Base-by-base conservation (phyloP, 805 yeast genomes). In the Starmera quercuum region DNA sequence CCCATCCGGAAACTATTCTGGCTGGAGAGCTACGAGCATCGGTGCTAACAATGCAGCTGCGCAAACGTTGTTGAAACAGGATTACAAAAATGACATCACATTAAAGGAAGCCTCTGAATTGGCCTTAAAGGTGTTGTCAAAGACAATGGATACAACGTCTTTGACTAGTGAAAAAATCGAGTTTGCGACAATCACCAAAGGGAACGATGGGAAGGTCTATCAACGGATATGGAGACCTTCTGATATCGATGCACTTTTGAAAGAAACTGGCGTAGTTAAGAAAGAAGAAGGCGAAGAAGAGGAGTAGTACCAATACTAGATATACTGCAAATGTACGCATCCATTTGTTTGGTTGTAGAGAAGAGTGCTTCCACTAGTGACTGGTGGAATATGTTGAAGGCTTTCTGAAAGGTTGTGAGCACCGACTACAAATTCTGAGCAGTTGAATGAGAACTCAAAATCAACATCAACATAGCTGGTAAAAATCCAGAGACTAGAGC, bases 21-120 rank as follows among this genome's bases (percentile, higher is more conserved):
- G 98, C 18, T 92, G 99, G 99, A 87, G 84, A 61, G 98, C 98
- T 29, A 90, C 96, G 22, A 73, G 86, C 47, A 88, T 92, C 39
- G 99, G 99, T 27, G 95, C 97, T 32, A 92, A 92, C 64, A 87
- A 86, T 43, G 75, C 95, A 7, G 88, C 96, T 29, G 97, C 97
- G 2, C 98, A 92, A 64, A 90, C 98, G 1, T 64, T 92, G 43
- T 70, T 92, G 54, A 92, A 92, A 62, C 95, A 88, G 64, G 98
- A 92, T 50, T 92, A 84, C 66, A 86, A 83, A 55, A 90, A 84
- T 47, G 92, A 83, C 37, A 59, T 85, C 47, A 58, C 70, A 16
- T 59, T 84, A 42, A 68, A 73, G 30, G 94, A 80, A 33, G 97
- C 96, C 5, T 73, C 84, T 38, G 84, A 80, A 45, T 68, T 92